Evolutionary conservation across 441 rosid genomes (phyloP).

Genomic region (Adansonia rubrostipa): DNA sequence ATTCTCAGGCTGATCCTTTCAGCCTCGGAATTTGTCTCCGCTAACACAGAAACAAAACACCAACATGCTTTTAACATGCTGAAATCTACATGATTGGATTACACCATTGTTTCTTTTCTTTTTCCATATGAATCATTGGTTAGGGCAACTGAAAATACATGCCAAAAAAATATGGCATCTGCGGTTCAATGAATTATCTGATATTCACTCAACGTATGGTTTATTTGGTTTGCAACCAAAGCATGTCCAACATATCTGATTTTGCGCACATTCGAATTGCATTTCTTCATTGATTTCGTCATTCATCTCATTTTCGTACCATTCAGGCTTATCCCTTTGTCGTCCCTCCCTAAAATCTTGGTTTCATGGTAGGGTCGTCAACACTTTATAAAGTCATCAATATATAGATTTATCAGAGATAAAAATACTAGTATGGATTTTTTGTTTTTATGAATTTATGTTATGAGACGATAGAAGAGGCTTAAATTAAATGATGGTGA

Average conservation of each 20-base stretch:
- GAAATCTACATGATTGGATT: slow-evolving; percentile 2
- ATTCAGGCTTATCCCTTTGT: background rate
- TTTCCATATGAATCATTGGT: too few relatives aligned
- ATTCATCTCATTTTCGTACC: background rate
- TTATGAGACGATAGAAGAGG: background rate
- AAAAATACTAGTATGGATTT: background rate
- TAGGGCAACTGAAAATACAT: too few relatives aligned
- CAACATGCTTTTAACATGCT: background rate
- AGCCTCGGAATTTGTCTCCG: background rate
- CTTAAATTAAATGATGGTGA: background rate
- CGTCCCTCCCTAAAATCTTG: background rate
- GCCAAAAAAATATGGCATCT: too few relatives aligned
- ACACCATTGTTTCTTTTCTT: too few relatives aligned
- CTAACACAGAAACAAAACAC: background rate
- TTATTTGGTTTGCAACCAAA: background rate
- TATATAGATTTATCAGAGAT: background rate
- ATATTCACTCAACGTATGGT: background rate
- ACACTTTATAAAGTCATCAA: background rate
- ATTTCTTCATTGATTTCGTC: background rate
- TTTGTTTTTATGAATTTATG: background rate
- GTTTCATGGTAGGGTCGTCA: background rate
- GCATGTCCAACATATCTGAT: background rate
- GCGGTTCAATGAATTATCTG: background rate
- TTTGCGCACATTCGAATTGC: background rate
- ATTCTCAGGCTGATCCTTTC: background rate